Evolutionary conservation across 768 basidiomycete species (phyloP).

Genomic region (Mycena albidolilacea): DNA sequence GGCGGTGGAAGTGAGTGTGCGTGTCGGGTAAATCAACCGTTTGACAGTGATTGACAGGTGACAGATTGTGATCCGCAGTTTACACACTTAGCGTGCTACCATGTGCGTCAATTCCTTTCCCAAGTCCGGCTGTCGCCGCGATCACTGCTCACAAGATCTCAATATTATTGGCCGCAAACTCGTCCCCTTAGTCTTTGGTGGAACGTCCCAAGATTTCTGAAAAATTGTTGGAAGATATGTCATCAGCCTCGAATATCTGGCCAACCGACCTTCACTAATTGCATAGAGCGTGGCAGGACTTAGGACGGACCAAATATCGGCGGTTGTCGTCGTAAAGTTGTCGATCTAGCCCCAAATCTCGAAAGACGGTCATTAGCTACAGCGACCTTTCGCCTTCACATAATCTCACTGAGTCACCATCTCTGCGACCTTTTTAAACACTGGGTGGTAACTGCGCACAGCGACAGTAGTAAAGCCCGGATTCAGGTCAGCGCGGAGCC

Average conservation of each 20-base stretch:
- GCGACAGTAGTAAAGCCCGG: neutral
- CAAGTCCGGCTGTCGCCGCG: neutral
- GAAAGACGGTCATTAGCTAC: neutral
- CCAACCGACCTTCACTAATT: conserved; percentile 16
- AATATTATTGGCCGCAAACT: neutral
- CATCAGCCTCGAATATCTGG: too few species aligned
- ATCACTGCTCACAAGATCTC: neutral
- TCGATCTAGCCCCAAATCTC: neutral
- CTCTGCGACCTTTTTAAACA: too few species aligned
- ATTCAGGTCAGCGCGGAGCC: conserved; percentile 11
- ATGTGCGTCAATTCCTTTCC: too few species aligned
- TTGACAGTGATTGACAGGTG: too few species aligned
- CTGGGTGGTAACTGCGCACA: too few species aligned
- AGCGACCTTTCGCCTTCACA: conserved; percentile 1
- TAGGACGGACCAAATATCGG: neutral
- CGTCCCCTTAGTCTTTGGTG: too few species aligned
- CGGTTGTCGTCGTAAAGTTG: neutral
- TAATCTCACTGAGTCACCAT: neutral
- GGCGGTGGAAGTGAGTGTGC: too few species aligned
- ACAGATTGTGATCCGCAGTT: too few species aligned
- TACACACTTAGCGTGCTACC: too few species aligned
- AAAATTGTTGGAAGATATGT: neutral
- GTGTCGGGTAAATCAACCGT: too few species aligned
- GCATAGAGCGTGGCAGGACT: neutral
- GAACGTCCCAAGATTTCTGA: too few species aligned